phyloP scores from a whole-genome alignment of 805 yeast species.

The Yarrowia bubula region DNA sequence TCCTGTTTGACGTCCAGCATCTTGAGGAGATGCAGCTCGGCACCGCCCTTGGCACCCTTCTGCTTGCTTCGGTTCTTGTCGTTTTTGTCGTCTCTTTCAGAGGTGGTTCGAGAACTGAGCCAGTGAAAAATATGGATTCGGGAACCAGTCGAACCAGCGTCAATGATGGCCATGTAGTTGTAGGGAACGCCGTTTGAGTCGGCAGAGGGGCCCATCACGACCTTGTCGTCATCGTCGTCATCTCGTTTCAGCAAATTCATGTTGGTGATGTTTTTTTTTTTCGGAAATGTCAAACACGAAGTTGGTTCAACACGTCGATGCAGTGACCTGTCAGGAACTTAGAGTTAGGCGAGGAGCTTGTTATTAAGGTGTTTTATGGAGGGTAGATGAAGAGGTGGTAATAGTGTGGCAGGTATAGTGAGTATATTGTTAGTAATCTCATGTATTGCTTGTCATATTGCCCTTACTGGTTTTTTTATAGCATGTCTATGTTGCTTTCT shows the following conservation, averaged over 20 bases:
- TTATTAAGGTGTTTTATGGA: no score
- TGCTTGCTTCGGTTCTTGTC: conserved; percentile 22
- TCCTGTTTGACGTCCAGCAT: conserved; percentile 30
- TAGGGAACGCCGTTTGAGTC: conserved; percentile 18
- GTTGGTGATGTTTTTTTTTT: neutral
- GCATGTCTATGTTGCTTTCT: no score
- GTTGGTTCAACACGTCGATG: no score
- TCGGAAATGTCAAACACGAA: neutral
- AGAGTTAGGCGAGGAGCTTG: no score
- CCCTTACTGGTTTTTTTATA: no score
- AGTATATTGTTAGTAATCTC: no score
- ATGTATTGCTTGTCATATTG: no score
- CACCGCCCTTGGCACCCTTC: conserved; percentile 18
- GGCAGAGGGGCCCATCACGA: conserved; percentile 2
- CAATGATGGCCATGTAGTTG: conserved; percentile 59
- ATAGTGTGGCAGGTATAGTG: no score
- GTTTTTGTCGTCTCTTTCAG: neutral
- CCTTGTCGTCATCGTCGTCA: conserved; percentile 8
- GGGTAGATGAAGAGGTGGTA: no score
- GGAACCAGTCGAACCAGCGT: conserved; percentile 92
- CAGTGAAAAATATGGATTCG: conserved; percentile 72
- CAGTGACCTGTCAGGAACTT: no score
- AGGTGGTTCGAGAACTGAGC: neutral
- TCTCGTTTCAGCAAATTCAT: neutral
- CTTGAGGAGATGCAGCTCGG: neutral